A percentile compares a stretch with the other conserved stretches of the same genome.
These are phyloP conservation scores for Fusarium sp. DNA, from an alignment of 2,329 filamentous ascomycete species.

Conservation along the genomic window DNA sequence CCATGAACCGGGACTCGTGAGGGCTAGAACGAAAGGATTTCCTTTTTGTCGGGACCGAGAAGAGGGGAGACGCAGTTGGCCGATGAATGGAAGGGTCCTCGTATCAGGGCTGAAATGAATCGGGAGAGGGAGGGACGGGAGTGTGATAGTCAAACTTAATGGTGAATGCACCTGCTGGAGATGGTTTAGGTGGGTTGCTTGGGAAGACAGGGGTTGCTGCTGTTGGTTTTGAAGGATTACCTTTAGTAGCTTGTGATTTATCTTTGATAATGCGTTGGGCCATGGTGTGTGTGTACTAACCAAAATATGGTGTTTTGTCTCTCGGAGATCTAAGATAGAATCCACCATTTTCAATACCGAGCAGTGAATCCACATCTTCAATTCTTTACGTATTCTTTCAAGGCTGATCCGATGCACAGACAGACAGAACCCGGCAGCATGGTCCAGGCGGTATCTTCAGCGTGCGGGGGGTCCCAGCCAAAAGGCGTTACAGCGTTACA, in stretches of 20 bases:
- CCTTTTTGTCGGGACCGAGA: constrained; percentile 19
- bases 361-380: not conserved
- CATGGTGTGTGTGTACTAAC: not conserved
- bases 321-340: not conserved
- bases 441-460: constrained; percentile 15
- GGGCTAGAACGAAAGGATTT: not conserved
- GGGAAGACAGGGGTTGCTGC: constrained; percentile 21
- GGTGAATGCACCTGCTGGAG: constrained; percentile 30
- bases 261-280: not conserved
- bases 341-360: not conserved
- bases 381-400: not conserved
- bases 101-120: constrained; percentile 7
- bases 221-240: constrained; percentile 6
- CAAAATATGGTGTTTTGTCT: not conserved
- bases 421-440: constrained; percentile 16
- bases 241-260: not conserved
- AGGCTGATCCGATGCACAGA: not conserved
- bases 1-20: not conserved
- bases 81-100: not conserved
- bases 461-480: constrained; percentile 18
- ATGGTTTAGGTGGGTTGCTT: constrained; percentile 21
- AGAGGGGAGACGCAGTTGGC: constrained; percentile 14
- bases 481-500: constrained; percentile 19
- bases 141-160: constrained; percentile 25
- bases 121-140: constrained; percentile 15